phyloP scores from a whole-genome alignment of 2,329 filamentous ascomycete genomes.

The Diaporthe citrichinensis region DNA sequence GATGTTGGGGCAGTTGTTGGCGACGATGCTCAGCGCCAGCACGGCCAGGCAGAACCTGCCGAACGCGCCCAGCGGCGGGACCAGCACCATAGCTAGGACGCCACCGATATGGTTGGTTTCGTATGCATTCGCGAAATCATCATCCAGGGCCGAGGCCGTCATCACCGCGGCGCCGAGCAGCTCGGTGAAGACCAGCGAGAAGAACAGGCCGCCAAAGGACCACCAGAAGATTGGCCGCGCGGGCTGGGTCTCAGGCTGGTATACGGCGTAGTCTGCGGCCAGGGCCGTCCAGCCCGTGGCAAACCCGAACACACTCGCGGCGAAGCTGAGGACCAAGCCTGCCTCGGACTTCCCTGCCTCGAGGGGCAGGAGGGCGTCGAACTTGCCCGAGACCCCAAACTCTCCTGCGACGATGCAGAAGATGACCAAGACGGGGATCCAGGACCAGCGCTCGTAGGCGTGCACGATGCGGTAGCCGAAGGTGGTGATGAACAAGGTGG shows the following conservation, averaged over 20 bases:
- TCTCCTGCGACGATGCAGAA: constrained; percentile 79
- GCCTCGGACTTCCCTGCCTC: constrained; percentile 70
- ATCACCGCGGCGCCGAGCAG: constrained; percentile 80
- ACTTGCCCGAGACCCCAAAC: constrained; percentile 77
- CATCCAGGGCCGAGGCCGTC: constrained; percentile 68
- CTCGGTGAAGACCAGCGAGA: constrained; percentile 81
- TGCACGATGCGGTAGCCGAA: constrained; percentile 85
- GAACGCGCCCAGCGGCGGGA: constrained; percentile 75
- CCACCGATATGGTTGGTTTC: constrained; percentile 70
- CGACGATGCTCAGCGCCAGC: constrained; percentile 76
- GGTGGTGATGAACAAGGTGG: constrained; percentile 78
- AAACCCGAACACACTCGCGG: constrained; percentile 77
- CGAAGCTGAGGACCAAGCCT: constrained; percentile 74
- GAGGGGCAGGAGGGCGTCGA: constrained; percentile 71
- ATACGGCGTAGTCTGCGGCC: constrained; percentile 85
- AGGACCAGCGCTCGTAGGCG: constrained; percentile 81
- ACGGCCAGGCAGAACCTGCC: constrained; percentile 80
- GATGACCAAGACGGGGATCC: constrained; percentile 80
- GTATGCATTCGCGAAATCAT: constrained; percentile 68
- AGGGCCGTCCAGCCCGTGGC: constrained; percentile 81
- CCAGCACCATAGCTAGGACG: constrained; percentile 75
- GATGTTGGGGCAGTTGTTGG: constrained; percentile 80
- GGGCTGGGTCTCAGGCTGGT: constrained; percentile 75
- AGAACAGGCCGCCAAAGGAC: constrained; percentile 77
- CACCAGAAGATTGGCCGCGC: constrained; percentile 76